phyloP scores from a whole-genome alignment of 2,329 filamentous ascomycete genomes.

The Grosmannia huntii region DNA sequence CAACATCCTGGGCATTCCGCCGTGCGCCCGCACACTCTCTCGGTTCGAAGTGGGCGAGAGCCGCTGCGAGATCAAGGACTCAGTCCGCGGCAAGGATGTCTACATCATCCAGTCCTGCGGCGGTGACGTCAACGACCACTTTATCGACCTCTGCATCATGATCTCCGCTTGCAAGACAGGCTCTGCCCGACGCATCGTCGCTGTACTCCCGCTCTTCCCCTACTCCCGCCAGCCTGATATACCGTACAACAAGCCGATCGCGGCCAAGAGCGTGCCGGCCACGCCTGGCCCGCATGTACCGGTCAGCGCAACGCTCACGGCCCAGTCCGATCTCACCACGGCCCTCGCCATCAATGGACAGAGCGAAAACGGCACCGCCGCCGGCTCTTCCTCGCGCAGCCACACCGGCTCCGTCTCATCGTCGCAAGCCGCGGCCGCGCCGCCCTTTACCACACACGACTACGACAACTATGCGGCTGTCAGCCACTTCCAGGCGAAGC shows the following conservation, averaged over 20 bases:
- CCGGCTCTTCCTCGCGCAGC: conserved; percentile 18
- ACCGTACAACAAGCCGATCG: conserved; percentile 72
- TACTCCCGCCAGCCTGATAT: conserved; percentile 95
- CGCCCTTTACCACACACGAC: conserved; percentile 51
- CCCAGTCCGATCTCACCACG: conserved; percentile 61
- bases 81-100: conserved; percentile 94
- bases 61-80: conserved; percentile 90
- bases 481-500: conserved; percentile 59
- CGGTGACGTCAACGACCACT: conserved; percentile 87
- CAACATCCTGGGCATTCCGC: conserved; percentile 76
- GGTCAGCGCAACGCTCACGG: conserved; percentile 52
- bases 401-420: conserved; percentile 28
- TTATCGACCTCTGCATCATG: conserved; percentile 94
- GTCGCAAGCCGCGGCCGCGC: conserved; percentile 16
- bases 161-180: conserved; percentile 85
- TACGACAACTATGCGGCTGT: conserved; percentile 45
- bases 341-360: conserved; percentile 54
- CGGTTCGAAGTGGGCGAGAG: conserved; percentile 96
- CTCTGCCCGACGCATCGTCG: conserved; percentile 84
- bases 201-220: conserved; percentile 87
- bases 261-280: conserved; percentile 50
- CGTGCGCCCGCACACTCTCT: conserved; percentile 67
- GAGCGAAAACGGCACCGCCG: conserved; percentile 20
- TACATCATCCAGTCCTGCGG: conserved; percentile 95
- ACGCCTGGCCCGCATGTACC: conserved; percentile 65